Conservation (phyloP, 2,329 filamentous ascomycete species). For the Penicillium oxalicum region DNA sequence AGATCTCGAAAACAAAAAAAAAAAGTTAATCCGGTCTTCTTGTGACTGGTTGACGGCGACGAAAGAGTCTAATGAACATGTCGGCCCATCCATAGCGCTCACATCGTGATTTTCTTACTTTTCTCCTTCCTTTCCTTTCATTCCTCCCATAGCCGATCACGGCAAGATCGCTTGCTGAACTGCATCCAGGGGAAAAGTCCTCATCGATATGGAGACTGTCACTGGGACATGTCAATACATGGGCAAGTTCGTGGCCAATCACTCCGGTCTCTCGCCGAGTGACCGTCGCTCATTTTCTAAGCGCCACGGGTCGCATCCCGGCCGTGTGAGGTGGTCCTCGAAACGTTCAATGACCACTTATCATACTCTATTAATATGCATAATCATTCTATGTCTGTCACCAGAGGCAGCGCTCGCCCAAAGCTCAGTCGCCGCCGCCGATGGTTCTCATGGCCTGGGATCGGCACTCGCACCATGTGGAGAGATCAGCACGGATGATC, state of each 20-base stretch:
- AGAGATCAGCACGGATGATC: slow-evolving; percentile 14
- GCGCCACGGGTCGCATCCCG: slow-evolving; percentile 5
- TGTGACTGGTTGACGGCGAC: not conserved
- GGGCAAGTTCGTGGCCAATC: slow-evolving; percentile 3
- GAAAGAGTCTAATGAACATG: slow-evolving; percentile 7
- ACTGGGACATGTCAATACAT: slow-evolving; percentile 1
- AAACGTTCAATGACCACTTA: slow-evolving; percentile 4
- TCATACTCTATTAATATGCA: slow-evolving; percentile 19
- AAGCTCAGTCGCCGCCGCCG: slow-evolving; percentile 1
- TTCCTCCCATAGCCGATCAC: not conserved
- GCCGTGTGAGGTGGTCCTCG: not conserved
- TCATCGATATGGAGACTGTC: slow-evolving; percentile 7
- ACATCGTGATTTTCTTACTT: slow-evolving; percentile 4
- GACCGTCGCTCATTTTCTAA: slow-evolving; percentile 1
- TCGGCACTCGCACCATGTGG: slow-evolving; percentile 12
- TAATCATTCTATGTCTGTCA: slow-evolving; percentile 15
- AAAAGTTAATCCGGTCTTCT: too few species aligned
- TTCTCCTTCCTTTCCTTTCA: not conserved
- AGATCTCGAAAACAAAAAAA: not conserved
- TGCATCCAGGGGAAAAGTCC: not conserved
- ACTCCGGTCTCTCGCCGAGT: slow-evolving; percentile 1
- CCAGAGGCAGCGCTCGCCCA: slow-evolving; percentile 11
- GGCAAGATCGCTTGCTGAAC: slow-evolving; percentile 11
- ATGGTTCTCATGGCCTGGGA: slow-evolving; percentile 5
- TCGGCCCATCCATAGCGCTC: slow-evolving; percentile 3